These are phyloP conservation scores for Amylocarpus encephaloides DNA, from an alignment of 2,329 filamentous ascomycete genomes.

Conservation along the genomic window DNA sequence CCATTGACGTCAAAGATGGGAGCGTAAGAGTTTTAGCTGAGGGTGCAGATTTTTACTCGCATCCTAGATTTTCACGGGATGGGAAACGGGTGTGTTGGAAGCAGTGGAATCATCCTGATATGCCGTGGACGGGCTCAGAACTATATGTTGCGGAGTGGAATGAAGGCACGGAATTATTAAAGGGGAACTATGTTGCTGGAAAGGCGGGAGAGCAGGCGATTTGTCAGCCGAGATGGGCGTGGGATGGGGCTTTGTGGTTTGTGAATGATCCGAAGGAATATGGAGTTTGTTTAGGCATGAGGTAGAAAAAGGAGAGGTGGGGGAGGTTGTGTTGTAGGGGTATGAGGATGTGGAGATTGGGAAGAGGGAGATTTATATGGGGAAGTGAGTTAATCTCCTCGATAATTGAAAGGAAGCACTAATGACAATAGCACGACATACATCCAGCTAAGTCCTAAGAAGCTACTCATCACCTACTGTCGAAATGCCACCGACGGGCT, in stretches of 20 bases:
- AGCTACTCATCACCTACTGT: constrained; percentile 33
- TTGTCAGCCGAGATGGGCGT: constrained; percentile 45
- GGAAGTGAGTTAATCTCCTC: constrained; percentile 10
- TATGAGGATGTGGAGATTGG: constrained; percentile 39
- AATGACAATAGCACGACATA: constrained; percentile 32
- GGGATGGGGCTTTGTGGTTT: constrained; percentile 43
- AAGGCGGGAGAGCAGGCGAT: constrained; percentile 36
- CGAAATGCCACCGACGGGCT: constrained; percentile 31
- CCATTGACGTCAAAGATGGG: constrained; percentile 25
- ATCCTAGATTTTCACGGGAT: constrained; percentile 43
- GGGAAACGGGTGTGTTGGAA: constrained; percentile 44
- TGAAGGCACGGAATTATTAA: constrained; percentile 28
- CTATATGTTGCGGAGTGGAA: constrained; percentile 40
- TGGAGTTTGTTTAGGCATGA: constrained; percentile 41
- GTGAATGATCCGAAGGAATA: constrained; percentile 40
- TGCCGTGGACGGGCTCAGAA: constrained; percentile 44
- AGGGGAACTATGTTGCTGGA: constrained; percentile 37
- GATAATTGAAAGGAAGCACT: constrained; percentile 13
- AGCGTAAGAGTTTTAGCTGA: constrained; percentile 35
- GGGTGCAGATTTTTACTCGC: constrained; percentile 47
- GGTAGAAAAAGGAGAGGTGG: constrained; percentile 25
- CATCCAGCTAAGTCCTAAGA: constrained; percentile 32
- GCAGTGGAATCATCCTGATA: constrained; percentile 48
- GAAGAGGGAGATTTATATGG: constrained; percentile 16
- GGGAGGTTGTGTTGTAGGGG: constrained; percentile 32